Conservation (phyloP, 768 basidiomycete species). For the Lactarius evosmus region DNA sequence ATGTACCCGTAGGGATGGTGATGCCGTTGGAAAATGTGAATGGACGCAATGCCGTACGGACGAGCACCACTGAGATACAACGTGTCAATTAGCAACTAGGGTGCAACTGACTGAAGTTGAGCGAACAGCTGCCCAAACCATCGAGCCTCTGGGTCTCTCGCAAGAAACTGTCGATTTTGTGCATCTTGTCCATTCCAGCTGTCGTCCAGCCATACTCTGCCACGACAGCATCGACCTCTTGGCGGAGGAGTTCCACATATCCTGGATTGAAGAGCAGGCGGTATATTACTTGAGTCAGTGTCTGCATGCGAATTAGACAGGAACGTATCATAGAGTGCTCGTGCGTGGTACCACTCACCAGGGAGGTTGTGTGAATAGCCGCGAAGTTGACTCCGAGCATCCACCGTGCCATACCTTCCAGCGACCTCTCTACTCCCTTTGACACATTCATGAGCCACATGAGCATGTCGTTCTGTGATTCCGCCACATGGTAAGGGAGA, state of each 20-base stretch:
- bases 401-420: conserved; percentile 34
- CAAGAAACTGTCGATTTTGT: conserved; percentile 39
- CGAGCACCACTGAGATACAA: conserved; percentile 28
- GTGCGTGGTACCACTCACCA: conserved; percentile 24
- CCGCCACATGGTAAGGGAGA: not conserved
- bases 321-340: not conserved
- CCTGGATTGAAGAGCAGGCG: conserved; percentile 33
- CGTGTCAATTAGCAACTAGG: not conserved
- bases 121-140: conserved; percentile 30
- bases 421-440: conserved; percentile 33
- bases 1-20: conserved; percentile 39
- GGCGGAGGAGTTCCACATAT: conserved; percentile 33
- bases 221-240: conserved; percentile 35
- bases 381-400: conserved; percentile 38
- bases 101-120: not conserved
- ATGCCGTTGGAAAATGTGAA: conserved; percentile 46
- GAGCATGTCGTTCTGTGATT: conserved; percentile 43
- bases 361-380: conserved; percentile 36
- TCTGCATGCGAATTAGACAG: conserved; percentile 25
- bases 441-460: conserved; percentile 46
- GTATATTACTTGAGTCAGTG: conserved; percentile 33
- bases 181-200: conserved; percentile 32
- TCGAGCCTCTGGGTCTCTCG: conserved; percentile 34
- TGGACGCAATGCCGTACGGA: conserved; percentile 38
- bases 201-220: conserved; percentile 36